These are phyloP conservation scores for Rhizophagus sp. DNA, from an alignment of 192 early-diverging fungal genomes.

Conservation along the genomic window DNA sequence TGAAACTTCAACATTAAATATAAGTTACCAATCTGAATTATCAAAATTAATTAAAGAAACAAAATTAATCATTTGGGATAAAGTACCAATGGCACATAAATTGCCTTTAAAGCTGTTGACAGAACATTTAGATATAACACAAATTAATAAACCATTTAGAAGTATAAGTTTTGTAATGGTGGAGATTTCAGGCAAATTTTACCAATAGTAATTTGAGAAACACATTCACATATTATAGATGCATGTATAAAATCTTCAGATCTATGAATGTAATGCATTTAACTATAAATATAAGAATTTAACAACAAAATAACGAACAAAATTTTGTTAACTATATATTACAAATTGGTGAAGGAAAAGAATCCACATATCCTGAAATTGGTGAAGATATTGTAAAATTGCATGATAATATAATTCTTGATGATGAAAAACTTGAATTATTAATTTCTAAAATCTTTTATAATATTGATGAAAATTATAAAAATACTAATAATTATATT, in stretches of 20 bases:
- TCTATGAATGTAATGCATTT: constrained; percentile 17
- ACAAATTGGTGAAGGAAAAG: too few species aligned
- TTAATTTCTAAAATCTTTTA: too few species aligned
- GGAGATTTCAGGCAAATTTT: constrained; percentile 36
- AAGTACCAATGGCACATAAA: constrained; percentile 34
- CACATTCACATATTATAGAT: constrained; percentile 6
- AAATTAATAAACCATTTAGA: background rate
- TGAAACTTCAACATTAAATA: constrained; percentile 27
- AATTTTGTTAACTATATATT: too few species aligned
- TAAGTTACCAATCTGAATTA: background rate
- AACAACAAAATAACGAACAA: too few species aligned
- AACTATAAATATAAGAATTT: background rate
- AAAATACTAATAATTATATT: too few species aligned
- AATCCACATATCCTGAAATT: too few species aligned
- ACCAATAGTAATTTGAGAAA: constrained; percentile 31
- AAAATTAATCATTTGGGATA: constrained; percentile 39
- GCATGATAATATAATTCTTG: too few species aligned
- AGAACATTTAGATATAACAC: constrained; percentile 28
- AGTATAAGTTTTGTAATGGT: background rate
- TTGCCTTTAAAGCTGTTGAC: constrained; percentile 32
- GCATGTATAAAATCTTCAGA: constrained; percentile 33
- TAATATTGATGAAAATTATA: too few species aligned
- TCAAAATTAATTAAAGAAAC: background rate
- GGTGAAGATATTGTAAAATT: too few species aligned
- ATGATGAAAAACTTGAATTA: too few species aligned